Percentiles rank a stretch among this genome's conserved stretches.
These are phyloP conservation scores for Linnemannia elongata DNA, from an alignment of 192 early-diverging fungal species.

Conservation along the genomic window DNA sequence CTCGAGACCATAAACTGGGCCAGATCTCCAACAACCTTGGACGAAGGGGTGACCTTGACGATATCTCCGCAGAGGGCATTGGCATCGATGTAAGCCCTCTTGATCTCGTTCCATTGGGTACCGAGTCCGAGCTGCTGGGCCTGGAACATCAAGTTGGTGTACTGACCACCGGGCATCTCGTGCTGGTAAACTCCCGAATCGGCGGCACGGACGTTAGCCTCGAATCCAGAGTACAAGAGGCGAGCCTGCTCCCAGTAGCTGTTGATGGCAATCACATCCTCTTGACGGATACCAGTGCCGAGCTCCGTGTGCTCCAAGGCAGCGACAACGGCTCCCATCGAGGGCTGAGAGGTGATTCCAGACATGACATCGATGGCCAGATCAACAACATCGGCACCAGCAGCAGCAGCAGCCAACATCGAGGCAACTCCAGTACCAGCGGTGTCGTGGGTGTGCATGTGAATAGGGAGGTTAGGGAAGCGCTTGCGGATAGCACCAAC, in stretches of 20 bases:
- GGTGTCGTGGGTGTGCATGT: slow-evolving; percentile 98
- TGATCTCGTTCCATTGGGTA: slow-evolving; percentile 94
- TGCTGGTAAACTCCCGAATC: slow-evolving; percentile 95
- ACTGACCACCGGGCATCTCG: slow-evolving; percentile 99
- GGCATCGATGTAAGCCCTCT: slow-evolving; percentile 90
- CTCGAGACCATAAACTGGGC: slow-evolving; percentile 99
- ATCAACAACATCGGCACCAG: slow-evolving; percentile 95
- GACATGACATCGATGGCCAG: slow-evolving; percentile 95
- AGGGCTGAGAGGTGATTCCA: slow-evolving; percentile 96
- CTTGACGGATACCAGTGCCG: slow-evolving; percentile 89
- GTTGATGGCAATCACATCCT: slow-evolving; percentile 88
- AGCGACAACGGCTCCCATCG: slow-evolving; percentile 94
- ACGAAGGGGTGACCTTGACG: slow-evolving; percentile 97
- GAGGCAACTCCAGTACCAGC: slow-evolving; percentile 96
- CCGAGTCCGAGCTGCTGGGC: slow-evolving; percentile 94
- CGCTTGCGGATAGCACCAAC: slow-evolving; percentile 87
- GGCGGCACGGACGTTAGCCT: slow-evolving; percentile 88
- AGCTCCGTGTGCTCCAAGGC: slow-evolving; percentile 83
- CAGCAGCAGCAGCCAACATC: slow-evolving; percentile 93
- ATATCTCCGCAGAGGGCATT: slow-evolving; percentile 96
- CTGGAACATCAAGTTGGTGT: slow-evolving; percentile 99
- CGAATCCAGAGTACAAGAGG: slow-evolving; percentile 96
- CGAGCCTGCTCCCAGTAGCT: slow-evolving; percentile 98
- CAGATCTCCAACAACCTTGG: slow-evolving; percentile 98
- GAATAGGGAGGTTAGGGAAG: slow-evolving; percentile 93